Evolutionary conservation across 106 monocot species (phyloP).

Genomic region (Agapanthus africanus): DNA sequence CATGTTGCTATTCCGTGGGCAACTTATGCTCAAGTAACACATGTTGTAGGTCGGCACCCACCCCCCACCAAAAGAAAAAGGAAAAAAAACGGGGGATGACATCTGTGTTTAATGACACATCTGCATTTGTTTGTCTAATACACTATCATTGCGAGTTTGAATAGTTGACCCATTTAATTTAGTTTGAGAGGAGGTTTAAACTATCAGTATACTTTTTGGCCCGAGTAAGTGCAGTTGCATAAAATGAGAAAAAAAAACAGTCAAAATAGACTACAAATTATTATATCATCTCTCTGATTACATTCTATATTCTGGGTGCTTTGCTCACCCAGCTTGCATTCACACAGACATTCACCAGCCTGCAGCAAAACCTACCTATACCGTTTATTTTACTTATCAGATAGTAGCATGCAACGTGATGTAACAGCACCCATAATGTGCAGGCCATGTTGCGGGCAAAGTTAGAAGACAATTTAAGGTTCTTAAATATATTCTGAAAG

Average conservation of each 20-base stretch:
- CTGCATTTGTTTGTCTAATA: no score
- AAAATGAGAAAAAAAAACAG: neutral
- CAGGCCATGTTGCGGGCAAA: constrained; percentile 38
- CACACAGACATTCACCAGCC: neutral
- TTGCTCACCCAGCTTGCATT: neutral
- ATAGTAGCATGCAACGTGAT: neutral
- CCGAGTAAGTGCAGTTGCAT: no score
- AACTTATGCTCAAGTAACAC: neutral
- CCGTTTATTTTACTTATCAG: neutral
- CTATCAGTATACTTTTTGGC: no score
- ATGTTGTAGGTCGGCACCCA: neutral
- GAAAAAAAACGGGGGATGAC: no score
- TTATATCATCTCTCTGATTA: no score
- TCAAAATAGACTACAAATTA: neutral
- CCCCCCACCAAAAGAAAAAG: no score
- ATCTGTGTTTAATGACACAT: no score
- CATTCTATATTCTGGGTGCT: neutral
- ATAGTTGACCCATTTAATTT: no score
- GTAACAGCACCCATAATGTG: constrained; percentile 1
- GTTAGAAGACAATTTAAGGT: constrained; percentile 46
- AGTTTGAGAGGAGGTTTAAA: no score
- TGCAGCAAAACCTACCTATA: neutral
- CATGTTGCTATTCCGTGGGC: neutral
- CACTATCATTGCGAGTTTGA: no score
- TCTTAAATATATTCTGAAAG: constrained; percentile 68